Evolutionary conservation across 495 filamentous ascomycete genomes (phyloP), one percentile per base, ranked within the genome.

Genomic region (Penicillium nucicola): DNA sequence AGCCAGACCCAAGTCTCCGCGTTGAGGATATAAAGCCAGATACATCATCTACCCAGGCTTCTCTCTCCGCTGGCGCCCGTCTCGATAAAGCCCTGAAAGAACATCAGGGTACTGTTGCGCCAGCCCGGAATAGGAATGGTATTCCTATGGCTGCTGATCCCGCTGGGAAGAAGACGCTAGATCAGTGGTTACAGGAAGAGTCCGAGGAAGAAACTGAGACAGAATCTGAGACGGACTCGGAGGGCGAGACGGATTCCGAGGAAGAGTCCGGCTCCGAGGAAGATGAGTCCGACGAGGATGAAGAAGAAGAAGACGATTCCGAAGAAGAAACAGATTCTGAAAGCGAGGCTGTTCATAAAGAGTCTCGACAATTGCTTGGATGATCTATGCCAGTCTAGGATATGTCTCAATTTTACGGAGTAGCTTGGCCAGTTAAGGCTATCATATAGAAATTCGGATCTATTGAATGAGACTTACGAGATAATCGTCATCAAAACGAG

Each of bases 121-220:
- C 60, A 22, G 54, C 53, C 13, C 46, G 54, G 18, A 50, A 46
- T 22, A 51, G 51, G 25, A 60, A 65, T 25, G 54, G 38, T 39
- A 13, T 55, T 12, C 17, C 42, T 4, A 44, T 36, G 4, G 32
- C 42, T 6, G 47, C 47, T 5, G 49, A 58, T n/a, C 54, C 48
- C 19, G 41, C 57, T 53, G 81, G 75, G 60, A 71, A 60, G 40
- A 96, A 92, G 80, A 86, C 81, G 15, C 71, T 97, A 56, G 87
- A 96, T 73, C 87, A 96, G 65, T 97, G 93, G 90, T 74, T 97
- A 47, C 78, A 77, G 17, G 78, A 79, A 23, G 69, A 73, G 32
- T 71, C 62, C 20, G 73, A 71, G 17, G 59, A 57, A 28, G 71
- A 61, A 22, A 63, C 50, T 15, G 74, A 73, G 30, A 71, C 63